Evolutionary conservation across 2,329 filamentous ascomycete species (phyloP).

Genomic region (Neobulgaria alba): DNA sequence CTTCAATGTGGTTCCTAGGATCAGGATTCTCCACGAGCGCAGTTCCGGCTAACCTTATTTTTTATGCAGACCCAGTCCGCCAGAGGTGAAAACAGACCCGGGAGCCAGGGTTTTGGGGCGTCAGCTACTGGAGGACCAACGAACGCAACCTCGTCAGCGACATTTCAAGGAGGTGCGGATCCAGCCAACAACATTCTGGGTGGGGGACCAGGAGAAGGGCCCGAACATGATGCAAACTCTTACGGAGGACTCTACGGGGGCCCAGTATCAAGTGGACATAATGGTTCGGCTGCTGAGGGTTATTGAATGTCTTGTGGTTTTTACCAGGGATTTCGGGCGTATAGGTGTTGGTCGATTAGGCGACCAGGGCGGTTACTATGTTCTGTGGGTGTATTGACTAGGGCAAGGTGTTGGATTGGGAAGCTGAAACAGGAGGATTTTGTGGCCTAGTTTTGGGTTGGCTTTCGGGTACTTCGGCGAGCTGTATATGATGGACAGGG

Average conservation of each 20-base stretch:
- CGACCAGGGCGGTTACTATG: conserved; percentile 10
- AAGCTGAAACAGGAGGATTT: conserved; percentile 8
- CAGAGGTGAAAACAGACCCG: conserved; percentile 49
- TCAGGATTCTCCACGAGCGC: background rate
- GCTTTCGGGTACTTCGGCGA: conserved; percentile 14
- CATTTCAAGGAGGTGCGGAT: conserved; percentile 26
- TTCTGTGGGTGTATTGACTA: conserved; percentile 26
- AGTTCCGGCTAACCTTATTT: too few species aligned
- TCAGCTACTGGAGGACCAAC: conserved; percentile 32
- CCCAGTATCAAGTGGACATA: conserved; percentile 46
- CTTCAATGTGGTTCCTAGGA: background rate
- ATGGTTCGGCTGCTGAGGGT: conserved; percentile 37
- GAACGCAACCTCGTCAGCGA: conserved; percentile 24
- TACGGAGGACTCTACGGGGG: conserved; percentile 37
- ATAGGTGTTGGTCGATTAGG: conserved; percentile 12
- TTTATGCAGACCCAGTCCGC: conserved; percentile 65
- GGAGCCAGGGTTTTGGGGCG: conserved; percentile 44
- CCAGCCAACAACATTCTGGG: conserved; percentile 29
- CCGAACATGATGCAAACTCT: conserved; percentile 29
- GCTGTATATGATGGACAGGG: conserved; percentile 25
- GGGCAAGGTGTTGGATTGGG: conserved; percentile 19
- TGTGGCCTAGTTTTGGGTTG: conserved; percentile 6
- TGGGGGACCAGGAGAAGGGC: conserved; percentile 24
- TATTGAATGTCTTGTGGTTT: conserved; percentile 17
- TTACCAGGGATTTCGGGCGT: conserved; percentile 14